These are phyloP conservation scores for Nicotiana undulata DNA, from an alignment of 257 asterid genomes.

Conservation along the genomic window DNA sequence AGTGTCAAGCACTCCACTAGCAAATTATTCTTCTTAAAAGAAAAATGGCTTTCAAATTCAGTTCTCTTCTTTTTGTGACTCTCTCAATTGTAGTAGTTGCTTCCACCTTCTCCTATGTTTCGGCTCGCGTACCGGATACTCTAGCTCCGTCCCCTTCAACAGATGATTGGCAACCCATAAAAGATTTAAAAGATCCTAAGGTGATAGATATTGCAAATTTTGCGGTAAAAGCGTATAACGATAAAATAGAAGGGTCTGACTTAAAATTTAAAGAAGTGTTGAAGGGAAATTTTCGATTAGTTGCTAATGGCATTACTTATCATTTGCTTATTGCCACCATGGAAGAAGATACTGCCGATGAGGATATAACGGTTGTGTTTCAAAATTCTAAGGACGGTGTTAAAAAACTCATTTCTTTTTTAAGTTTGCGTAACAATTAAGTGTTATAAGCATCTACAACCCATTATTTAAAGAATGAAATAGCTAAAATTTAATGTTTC, in stretches of 20 bases:
- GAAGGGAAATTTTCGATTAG: slow-evolving; percentile 1
- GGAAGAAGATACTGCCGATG: background rate
- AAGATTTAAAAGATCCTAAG: background rate
- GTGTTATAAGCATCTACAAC: background rate
- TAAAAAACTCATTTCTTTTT: slow-evolving; percentile 18
- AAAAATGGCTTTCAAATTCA: slow-evolving; percentile 7
- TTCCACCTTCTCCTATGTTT: background rate
- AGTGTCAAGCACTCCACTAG: background rate
- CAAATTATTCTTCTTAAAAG: background rate
- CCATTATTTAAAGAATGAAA: background rate
- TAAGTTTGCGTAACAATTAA: background rate
- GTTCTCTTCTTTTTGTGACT: background rate
- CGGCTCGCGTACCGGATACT: background rate
- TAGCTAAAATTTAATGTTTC: background rate
- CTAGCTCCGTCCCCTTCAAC: background rate
- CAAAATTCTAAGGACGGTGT: background rate
- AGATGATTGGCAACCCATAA: background rate
- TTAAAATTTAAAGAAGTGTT: background rate
- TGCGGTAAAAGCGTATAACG: slow-evolving; percentile 6
- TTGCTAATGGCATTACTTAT: background rate
- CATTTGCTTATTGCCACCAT: background rate
- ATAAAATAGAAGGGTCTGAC: background rate
- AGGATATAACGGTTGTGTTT: background rate
- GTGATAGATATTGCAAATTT: slow-evolving; percentile 1
- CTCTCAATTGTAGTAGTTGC: background rate